Evolutionary conservation across 805 yeast species (phyloP).

Genomic region (Schizosaccharomyces octosporus): DNA sequence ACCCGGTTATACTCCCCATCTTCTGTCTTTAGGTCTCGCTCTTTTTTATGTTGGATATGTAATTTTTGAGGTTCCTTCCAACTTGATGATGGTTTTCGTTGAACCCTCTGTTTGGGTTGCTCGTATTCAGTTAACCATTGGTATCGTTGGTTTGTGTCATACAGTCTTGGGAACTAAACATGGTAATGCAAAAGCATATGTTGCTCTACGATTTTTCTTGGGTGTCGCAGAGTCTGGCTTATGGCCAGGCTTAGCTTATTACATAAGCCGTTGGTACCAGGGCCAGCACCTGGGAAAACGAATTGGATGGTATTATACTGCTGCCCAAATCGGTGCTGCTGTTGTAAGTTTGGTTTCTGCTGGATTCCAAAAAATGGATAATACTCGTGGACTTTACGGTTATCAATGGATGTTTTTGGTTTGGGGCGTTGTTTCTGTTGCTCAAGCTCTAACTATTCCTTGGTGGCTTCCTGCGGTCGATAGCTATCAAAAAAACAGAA

Average conservation of each 20-base stretch:
- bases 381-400: slow-evolving; percentile 42
- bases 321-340: slow-evolving; percentile 79
- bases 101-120: slow-evolving; percentile 72
- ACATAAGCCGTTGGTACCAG: slow-evolving; percentile 67
- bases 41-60: slow-evolving; percentile 52
- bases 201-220: slow-evolving; percentile 37
- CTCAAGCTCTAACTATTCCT: slow-evolving; percentile 34
- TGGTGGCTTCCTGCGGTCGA: slow-evolving; percentile 85
- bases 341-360: slow-evolving; percentile 72
- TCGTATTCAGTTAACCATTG: slow-evolving; percentile 53
- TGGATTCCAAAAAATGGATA: slow-evolving; percentile 68
- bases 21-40: slow-evolving; percentile 48
- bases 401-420: slow-evolving; percentile 71
- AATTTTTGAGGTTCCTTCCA: slow-evolving; percentile 50
- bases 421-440: slow-evolving; percentile 46
- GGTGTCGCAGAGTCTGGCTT: slow-evolving; percentile 50
- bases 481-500: not conserved
- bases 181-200: slow-evolving; percentile 28
- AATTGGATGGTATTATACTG: slow-evolving; percentile 74
- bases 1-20: slow-evolving; percentile 29
- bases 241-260: slow-evolving; percentile 62
- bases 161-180: slow-evolving; percentile 24
- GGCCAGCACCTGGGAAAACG: slow-evolving; percentile 48
- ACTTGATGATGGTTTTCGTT: slow-evolving; percentile 54
- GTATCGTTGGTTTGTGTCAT: slow-evolving; percentile 54